Conservation (phyloP, 169 alveolate species). For the Plasmodium gonderi region DNA sequence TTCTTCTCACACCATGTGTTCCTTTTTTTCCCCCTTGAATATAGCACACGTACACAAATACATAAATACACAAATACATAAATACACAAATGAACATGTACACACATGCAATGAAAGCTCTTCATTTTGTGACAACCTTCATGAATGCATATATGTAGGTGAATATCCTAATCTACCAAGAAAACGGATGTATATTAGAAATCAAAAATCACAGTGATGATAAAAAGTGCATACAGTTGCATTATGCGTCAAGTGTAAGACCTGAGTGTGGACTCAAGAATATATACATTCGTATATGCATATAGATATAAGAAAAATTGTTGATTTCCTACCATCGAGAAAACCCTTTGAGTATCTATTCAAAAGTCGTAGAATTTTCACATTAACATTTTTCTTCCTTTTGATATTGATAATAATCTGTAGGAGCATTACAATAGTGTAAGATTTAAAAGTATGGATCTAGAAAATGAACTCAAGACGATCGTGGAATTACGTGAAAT, state of each 20-base stretch:
- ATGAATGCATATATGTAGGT: background rate
- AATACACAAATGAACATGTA: background rate
- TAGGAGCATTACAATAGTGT: conserved; percentile 68
- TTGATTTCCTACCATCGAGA: no score
- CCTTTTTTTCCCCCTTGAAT: background rate
- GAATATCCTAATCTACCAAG: conserved; percentile 58
- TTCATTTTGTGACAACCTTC: background rate
- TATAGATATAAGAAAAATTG: background rate
- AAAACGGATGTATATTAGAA: conserved; percentile 52
- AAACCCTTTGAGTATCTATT: background rate
- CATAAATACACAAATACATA: background rate
- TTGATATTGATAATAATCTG: background rate
- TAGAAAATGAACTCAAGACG: conserved; percentile 33
- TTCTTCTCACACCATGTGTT: background rate
- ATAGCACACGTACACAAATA: background rate
- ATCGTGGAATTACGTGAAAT: conserved; percentile 38
- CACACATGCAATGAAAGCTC: background rate
- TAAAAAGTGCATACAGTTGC: conserved; percentile 50
- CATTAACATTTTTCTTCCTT: background rate
- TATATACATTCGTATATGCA: background rate
- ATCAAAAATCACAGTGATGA: conserved; percentile 58
- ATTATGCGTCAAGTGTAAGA: conserved; percentile 61
- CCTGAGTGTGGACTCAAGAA: background rate
- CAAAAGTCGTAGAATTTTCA: background rate
- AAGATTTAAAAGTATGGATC: conserved; percentile 25